Conservation (phyloP, 495 filamentous ascomycete genomes). For the Saxispiralis lemnorum region DNA sequence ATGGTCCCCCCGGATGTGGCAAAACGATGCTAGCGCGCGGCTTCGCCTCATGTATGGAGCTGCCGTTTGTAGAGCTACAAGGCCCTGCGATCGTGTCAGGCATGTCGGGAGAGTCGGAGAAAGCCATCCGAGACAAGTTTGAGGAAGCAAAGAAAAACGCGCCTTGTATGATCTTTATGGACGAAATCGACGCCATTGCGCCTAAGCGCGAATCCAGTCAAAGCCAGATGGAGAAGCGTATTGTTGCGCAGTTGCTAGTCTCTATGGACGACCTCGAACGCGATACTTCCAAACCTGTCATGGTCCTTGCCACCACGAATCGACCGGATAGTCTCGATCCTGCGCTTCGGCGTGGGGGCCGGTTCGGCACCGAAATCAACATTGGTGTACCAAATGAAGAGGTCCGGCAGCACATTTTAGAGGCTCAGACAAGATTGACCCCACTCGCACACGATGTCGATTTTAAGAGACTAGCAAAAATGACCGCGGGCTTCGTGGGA, state of each 20-base stretch:
- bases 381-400: constrained; percentile 82
- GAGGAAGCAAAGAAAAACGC: constrained; percentile 75
- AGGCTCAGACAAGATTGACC: constrained; percentile 55
- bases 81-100: constrained; percentile 81
- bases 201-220: constrained; percentile 90
- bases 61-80: constrained; percentile 75
- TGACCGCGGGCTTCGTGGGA: constrained; percentile 86
- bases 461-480: constrained; percentile 62
- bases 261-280: constrained; percentile 52
- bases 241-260: constrained; percentile 81
- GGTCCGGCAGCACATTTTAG: constrained; percentile 68
- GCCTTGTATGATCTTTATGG: constrained; percentile 85
- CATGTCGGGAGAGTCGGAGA: constrained; percentile 93
- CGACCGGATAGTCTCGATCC: constrained; percentile 80
- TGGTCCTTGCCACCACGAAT: constrained; percentile 87
- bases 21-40: constrained; percentile 90
- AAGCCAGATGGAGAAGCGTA: constrained; percentile 90
- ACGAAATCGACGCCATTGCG: constrained; percentile 92
- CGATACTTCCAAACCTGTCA: constrained; percentile 73
- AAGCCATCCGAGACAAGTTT: constrained; percentile 79
- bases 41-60: constrained; percentile 66
- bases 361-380: constrained; percentile 88
- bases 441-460: constrained; percentile 54
- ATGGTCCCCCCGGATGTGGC: constrained; percentile 87
- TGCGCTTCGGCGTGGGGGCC: constrained; percentile 64